Conservation (phyloP, 2,329 filamentous ascomycete species). For the Fusarium heterosporum region DNA sequence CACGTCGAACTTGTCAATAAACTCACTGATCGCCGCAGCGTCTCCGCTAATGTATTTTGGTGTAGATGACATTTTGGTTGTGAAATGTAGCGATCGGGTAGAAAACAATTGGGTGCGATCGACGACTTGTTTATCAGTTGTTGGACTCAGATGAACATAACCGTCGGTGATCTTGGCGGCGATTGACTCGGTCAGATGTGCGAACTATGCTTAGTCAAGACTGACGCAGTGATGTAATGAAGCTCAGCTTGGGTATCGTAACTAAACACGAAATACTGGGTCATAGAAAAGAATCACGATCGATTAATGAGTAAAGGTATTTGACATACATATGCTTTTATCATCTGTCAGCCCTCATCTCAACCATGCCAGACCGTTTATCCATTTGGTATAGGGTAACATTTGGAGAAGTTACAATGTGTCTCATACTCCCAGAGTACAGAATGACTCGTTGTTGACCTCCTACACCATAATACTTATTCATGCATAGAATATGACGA, state of each 20-base stretch:
- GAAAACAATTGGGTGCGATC: slow-evolving; percentile 1
- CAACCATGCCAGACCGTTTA: background rate
- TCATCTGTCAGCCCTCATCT: background rate
- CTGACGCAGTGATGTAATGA: slow-evolving; percentile 6
- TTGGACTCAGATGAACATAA: background rate
- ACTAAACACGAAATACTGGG: background rate
- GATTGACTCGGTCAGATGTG: slow-evolving; percentile 18
- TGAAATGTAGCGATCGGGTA: background rate
- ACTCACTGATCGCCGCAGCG: slow-evolving; percentile 78
- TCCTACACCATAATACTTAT: background rate
- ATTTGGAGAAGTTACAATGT: background rate
- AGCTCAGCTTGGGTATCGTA: background rate
- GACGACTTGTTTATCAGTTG: slow-evolving; percentile 7
- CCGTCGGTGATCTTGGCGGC: slow-evolving; percentile 1
- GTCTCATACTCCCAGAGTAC: background rate
- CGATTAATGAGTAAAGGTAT: background rate
- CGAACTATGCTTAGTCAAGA: slow-evolving; percentile 30
- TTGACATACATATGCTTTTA: background rate
- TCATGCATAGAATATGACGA: slow-evolving; percentile 11
- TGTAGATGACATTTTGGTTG: slow-evolving; percentile 44
- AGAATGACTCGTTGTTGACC: background rate
- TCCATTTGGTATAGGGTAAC: slow-evolving; percentile 13
- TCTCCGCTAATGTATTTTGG: slow-evolving; percentile 84
- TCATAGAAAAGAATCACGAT: background rate
- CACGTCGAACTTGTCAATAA: slow-evolving; percentile 93